Base-by-base conservation (phyloP, 305 asterid genomes). In the Petunia hybrid region DNA sequence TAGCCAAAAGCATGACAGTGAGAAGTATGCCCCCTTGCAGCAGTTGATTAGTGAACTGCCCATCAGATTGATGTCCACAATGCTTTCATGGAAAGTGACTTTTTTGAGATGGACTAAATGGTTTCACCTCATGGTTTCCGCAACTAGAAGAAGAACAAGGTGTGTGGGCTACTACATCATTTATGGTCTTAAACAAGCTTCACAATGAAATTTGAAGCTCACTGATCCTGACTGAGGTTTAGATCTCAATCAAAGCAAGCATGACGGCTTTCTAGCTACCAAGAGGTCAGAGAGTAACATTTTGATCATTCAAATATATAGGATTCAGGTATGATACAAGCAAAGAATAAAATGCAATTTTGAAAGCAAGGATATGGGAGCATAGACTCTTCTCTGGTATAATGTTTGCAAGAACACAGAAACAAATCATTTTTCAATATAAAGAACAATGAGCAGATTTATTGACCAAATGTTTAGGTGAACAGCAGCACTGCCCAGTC, bases 341-440 rank as follows among this genome's bases (percentile, higher is more conserved):
- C 78, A 36, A 51, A 73, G 36, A 73, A 48, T 31, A 73, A 22
- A 38, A 6, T 10, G 12, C 57, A 51, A 51, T 48, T 35, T 48
- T 9, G 16, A 35, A 73, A 73, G 35, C 7, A 73, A 62, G 62
- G 4, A 48, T 48, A 46, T 31, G 35, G 62, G 31, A 71, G 4
- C 22, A 46, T 45, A 76, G 75, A 12, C 8, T 67, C 62, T 57
- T 60, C 63, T 81, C 60, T 59, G 43, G 77, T 31, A 67, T 69
- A n/a, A 31, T 1, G 13, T 48, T 16, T 45, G 6, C 78, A 56
- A 55, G 22, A 40, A 16, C 64, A 40, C 22, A 39, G 40, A 48
- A 66, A 53, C 12, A n/a, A 79, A 53, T 13, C 38, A 39, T 38
- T 6, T 5, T 36, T 62, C 39, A 53, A 74, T 45, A 43, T 6